Evolutionary conservation across 2,329 filamentous ascomycete genomes (phyloP).

Genomic region (Kalmusia sp.): DNA sequence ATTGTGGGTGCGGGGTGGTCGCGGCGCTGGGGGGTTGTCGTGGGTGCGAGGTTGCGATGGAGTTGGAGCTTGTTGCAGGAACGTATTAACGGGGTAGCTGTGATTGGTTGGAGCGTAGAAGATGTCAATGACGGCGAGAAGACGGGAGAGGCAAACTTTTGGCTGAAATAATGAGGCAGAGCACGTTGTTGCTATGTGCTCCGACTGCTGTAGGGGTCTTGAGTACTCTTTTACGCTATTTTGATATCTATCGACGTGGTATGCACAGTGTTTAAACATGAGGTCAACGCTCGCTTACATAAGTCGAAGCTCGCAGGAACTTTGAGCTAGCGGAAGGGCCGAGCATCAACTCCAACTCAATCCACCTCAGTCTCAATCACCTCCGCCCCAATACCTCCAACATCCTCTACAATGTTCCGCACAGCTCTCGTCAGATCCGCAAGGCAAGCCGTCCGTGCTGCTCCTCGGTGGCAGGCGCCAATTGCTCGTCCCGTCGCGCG

Average conservation of each 20-base stretch:
- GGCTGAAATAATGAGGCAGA: constrained; percentile 3
- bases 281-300: constrained; percentile 4
- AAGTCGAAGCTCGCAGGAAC: not conserved
- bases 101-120: constrained; percentile 38
- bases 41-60: constrained; percentile 29
- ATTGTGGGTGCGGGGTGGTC: constrained; percentile 47
- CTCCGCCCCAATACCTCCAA: constrained; percentile 25
- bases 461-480: constrained; percentile 51
- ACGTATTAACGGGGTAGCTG: constrained; percentile 26
- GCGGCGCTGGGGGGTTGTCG: constrained; percentile 29
- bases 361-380: constrained; percentile 31
- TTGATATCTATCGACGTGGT: not conserved
- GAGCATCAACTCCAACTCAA: constrained; percentile 32
- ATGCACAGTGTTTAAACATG: not conserved
- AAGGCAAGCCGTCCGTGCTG: constrained; percentile 56
- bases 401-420: constrained; percentile 78
- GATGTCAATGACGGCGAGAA: constrained; percentile 26
- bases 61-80: constrained; percentile 31
- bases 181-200: not conserved
- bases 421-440: constrained; percentile 82
- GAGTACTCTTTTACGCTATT: too few species aligned
- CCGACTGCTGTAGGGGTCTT: not conserved
- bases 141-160: constrained; percentile 14
- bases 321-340: constrained; percentile 10
- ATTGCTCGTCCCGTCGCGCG: constrained; percentile 67